Evolutionary conservation across 1,284 basidiomycete genomes (phyloP).

Genomic region (Ceratobasidium sp.): DNA sequence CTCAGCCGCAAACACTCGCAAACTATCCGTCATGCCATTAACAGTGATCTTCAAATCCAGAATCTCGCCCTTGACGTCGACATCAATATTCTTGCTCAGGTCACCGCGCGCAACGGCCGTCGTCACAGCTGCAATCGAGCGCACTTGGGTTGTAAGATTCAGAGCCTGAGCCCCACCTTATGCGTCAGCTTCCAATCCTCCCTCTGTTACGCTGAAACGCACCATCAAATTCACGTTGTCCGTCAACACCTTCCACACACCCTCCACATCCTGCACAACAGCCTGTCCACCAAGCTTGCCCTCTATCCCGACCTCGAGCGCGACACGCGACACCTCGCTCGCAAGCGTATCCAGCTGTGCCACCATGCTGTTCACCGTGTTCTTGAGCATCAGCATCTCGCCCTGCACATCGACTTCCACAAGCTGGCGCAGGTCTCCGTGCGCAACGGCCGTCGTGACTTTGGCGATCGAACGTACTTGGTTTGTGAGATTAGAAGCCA

Average conservation of each 20-base stretch:
- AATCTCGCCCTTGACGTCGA: constrained; percentile 91
- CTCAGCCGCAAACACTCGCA: constrained; percentile 89
- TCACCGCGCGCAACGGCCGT: constrained; percentile 93
- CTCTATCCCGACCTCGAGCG: constrained; percentile 93
- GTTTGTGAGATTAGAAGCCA: constrained; percentile 92
- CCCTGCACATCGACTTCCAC: constrained; percentile 97
- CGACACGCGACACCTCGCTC: constrained; percentile 79
- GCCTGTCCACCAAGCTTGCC: constrained; percentile 97
- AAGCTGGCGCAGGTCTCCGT: constrained; percentile 88
- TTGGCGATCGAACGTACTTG: constrained; percentile 98
- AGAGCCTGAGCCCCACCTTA: constrained; percentile 64
- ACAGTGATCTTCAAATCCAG: constrained; percentile 78
- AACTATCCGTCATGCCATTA: constrained; percentile 89
- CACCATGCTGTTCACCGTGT: constrained; percentile 93
- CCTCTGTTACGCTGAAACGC: not conserved
- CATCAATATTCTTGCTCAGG: constrained; percentile 89
- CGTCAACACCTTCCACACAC: constrained; percentile 85
- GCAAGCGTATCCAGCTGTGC: constrained; percentile 72
- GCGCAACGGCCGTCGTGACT: constrained; percentile 96
- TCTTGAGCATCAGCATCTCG: constrained; percentile 95
- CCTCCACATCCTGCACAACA: constrained; percentile 85
- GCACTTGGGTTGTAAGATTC: constrained; percentile 92
- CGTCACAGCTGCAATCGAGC: constrained; percentile 85
- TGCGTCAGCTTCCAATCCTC: not conserved
- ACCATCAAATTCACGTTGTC: constrained; percentile 71